Conservation (phyloP, 805 yeast species). For the Lachancea fermentati region DNA sequence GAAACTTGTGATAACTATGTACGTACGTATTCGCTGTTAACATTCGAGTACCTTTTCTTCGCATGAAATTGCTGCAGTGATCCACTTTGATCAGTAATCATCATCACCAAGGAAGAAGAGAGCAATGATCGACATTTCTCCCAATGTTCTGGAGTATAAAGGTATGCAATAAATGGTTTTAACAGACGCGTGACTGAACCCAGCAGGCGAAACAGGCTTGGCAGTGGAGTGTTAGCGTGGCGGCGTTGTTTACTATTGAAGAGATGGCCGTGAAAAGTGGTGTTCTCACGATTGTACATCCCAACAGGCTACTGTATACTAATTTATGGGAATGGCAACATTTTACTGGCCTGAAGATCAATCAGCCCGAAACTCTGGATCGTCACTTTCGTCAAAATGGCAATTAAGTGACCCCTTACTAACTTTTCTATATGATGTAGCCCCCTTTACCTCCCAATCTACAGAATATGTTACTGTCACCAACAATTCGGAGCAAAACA, state of each 20-base stretch:
- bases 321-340: no score
- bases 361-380: background rate
- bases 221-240: background rate
- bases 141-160: constrained; percentile 66
- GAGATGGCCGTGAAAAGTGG: background rate
- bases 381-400: background rate
- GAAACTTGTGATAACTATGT: background rate
- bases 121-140: constrained; percentile 60
- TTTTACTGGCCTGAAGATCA: no score
- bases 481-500: constrained; percentile 53
- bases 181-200: background rate
- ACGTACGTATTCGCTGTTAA: background rate
- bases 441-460: constrained; percentile 68
- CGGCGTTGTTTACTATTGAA: background rate
- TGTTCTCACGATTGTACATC: no score
- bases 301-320: no score
- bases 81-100: background rate
- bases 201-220: background rate
- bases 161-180: constrained; percentile 46
- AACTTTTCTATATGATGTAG: constrained; percentile 32
- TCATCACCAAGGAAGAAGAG: background rate
- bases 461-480: constrained; percentile 49
- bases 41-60: background rate
- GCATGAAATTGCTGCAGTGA: background rate
- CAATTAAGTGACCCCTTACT: no score